These are phyloP conservation scores for Lentinula guzmanii DNA, from an alignment of 768 basidiomycete species.

Conservation along the genomic window DNA sequence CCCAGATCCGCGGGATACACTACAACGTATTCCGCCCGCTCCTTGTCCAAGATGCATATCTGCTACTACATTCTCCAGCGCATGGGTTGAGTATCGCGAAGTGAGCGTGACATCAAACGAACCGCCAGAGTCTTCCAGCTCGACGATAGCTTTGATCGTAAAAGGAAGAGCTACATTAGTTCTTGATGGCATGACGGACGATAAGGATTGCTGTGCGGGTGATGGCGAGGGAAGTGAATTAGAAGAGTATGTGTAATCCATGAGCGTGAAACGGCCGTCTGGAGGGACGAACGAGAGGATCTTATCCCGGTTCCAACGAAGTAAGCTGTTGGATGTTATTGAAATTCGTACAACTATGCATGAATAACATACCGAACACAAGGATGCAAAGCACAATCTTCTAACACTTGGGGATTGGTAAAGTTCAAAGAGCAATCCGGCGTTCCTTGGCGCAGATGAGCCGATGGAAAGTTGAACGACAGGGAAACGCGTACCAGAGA, in stretches of 20 bases:
- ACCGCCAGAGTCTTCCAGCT: conserved; percentile 40
- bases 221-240: conserved; percentile 22
- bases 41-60: conserved; percentile 74
- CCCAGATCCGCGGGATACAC: conserved; percentile 42
- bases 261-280: conserved; percentile 80
- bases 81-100: conserved; percentile 55
- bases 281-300: conserved; percentile 89
- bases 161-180: conserved; percentile 43
- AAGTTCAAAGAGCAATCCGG: conserved; percentile 84
- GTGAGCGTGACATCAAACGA: conserved; percentile 57
- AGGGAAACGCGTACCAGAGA: conserved; percentile 53
- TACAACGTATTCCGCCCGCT: conserved; percentile 68
- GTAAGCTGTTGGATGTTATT: conserved; percentile 42
- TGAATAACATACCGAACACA: conserved; percentile 68
- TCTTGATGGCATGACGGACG: neutral
- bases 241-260: conserved; percentile 72
- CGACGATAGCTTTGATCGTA: conserved; percentile 41
- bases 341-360: neutral
- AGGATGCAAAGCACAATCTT: conserved; percentile 85
- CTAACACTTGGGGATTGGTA: conserved; percentile 64
- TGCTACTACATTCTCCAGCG: conserved; percentile 66
- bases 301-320: conserved; percentile 73
- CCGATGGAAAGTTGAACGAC: neutral
- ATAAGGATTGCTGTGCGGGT: neutral
- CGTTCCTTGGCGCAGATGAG: conserved; percentile 47